phyloP scores from a whole-genome alignment of 2,329 filamentous ascomycete genomes.

The Venturia nashicola region DNA sequence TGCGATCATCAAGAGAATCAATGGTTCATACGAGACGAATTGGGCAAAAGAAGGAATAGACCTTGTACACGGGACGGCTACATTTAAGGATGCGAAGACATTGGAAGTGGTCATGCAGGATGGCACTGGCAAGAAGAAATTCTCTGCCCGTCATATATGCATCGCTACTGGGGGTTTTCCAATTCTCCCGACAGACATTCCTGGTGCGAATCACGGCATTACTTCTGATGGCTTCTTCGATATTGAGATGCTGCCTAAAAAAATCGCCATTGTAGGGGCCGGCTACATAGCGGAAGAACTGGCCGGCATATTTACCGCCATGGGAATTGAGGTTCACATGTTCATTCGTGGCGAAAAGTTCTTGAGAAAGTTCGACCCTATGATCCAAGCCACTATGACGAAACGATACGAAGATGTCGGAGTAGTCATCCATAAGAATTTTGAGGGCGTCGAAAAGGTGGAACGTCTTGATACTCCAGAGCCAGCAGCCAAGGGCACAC shows the following conservation, averaged over 20 bases:
- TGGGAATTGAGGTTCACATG: constrained; percentile 38
- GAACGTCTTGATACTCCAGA: constrained; percentile 23
- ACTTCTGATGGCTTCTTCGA: constrained; percentile 40
- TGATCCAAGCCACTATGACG: constrained; percentile 40
- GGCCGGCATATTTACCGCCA: constrained; percentile 36
- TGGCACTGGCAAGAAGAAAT: constrained; percentile 25
- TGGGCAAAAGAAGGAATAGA: constrained; percentile 38
- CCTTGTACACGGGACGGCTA: constrained; percentile 35
- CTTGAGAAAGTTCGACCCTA: constrained; percentile 39
- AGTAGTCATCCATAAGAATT: constrained; percentile 34
- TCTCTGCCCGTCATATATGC: constrained; percentile 34
- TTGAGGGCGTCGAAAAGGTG: constrained; percentile 35
- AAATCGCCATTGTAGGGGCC: constrained; percentile 37
- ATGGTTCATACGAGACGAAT: constrained; percentile 37
- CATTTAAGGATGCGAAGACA: constrained; percentile 25
- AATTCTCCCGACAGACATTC: constrained; percentile 27
- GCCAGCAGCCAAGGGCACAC: constrained; percentile 17
- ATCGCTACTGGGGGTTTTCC: constrained; percentile 37
- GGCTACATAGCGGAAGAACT: constrained; percentile 41
- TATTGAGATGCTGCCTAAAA: constrained; percentile 37
- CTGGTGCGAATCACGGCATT: constrained; percentile 37
- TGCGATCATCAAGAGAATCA: constrained; percentile 31
- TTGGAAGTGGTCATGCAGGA: constrained; percentile 32
- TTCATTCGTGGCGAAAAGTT: constrained; percentile 37
- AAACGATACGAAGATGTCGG: constrained; percentile 37